A percentile compares a stretch with the other conserved stretches of the same genome.
Evolutionary conservation across 208 protist genomes (phyloP).

Genomic region (Crithidia bombi): DNA sequence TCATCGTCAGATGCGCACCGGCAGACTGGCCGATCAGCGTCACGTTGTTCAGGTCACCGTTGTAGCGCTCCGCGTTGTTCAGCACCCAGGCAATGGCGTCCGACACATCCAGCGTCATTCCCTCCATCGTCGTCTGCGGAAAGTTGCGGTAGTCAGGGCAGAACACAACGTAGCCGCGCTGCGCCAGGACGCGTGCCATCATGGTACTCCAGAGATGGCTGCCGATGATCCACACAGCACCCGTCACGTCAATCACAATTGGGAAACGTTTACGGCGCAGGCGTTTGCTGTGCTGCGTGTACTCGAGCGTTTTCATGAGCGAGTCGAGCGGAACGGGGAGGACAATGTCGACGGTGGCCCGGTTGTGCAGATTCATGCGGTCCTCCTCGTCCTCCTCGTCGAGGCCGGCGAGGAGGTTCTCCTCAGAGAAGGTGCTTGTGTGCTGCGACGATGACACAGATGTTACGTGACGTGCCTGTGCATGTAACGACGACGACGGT

Average conservation of each 20-base stretch:
- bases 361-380: constrained; percentile 66
- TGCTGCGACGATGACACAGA: constrained; percentile 8
- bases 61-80: constrained; percentile 85
- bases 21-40: constrained; percentile 83
- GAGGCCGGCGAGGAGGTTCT: constrained; percentile 9
- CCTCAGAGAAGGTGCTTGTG: constrained; percentile 11
- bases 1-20: constrained; percentile 86
- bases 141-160: constrained; percentile 94
- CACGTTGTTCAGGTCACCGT: constrained; percentile 80
- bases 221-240: constrained; percentile 89
- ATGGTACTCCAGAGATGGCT: constrained; percentile 81
- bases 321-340: constrained; percentile 56
- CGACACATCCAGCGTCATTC: constrained; percentile 88
- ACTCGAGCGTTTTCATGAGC: constrained; percentile 63
- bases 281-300: constrained; percentile 36
- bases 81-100: constrained; percentile 89
- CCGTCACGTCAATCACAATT: constrained; percentile 73
- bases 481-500: background rate
- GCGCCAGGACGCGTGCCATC: constrained; percentile 74
- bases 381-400: constrained; percentile 64
- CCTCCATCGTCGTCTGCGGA: constrained; percentile 89
- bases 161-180: constrained; percentile 87
- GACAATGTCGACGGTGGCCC: constrained; percentile 67
- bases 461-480: background rate
- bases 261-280: constrained; percentile 78